These are phyloP conservation scores for Centella asiatica DNA, from an alignment of 129 eudicot genomes.

Conservation along the genomic window DNA sequence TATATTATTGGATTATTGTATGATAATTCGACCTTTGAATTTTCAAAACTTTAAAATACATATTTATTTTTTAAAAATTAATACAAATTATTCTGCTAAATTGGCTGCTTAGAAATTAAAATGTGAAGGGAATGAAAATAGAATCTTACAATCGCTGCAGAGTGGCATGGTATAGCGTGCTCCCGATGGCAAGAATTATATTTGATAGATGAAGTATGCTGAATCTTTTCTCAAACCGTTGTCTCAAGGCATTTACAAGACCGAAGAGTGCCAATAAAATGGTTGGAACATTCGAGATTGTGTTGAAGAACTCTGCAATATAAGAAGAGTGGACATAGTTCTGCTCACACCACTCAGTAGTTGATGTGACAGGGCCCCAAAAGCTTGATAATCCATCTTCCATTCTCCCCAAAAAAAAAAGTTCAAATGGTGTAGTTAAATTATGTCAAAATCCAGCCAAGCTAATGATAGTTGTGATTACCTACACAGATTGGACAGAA, in stretches of 20 bases:
- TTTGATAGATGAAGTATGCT: conserved; percentile 42
- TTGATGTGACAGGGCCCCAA: conserved; percentile 51
- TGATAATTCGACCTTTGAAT: too few relatives aligned
- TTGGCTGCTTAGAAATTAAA: not conserved
- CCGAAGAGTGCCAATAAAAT: conserved; percentile 40
- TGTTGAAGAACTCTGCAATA: conserved; percentile 35
- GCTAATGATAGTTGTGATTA: too few relatives aligned
- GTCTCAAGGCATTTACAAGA: conserved; percentile 32
- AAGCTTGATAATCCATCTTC: conserved; percentile 38
- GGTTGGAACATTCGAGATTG: conserved; percentile 31
- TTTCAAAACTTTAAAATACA: too few relatives aligned
- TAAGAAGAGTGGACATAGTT: conserved; percentile 40
- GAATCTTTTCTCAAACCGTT: conserved; percentile 42
- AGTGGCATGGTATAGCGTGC: conserved; percentile 33
- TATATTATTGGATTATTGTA: too few relatives aligned
- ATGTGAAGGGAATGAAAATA: not conserved
- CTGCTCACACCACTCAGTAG: conserved; percentile 39
- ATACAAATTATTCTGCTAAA: not conserved
- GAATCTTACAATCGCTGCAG: conserved; percentile 38
- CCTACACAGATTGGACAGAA: too few relatives aligned
- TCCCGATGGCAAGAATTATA: conserved; percentile 35
- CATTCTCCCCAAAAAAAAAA: too few relatives aligned
- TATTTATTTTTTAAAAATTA: too few relatives aligned
- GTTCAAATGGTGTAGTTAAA: too few relatives aligned
- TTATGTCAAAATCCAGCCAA: too few relatives aligned